Percentiles rank a stretch among this genome's conserved stretches.
These are phyloP conservation scores for Phaeophleospora eucalypticola DNA, from an alignment of 2,329 filamentous ascomycete genomes.

Conservation along the genomic window DNA sequence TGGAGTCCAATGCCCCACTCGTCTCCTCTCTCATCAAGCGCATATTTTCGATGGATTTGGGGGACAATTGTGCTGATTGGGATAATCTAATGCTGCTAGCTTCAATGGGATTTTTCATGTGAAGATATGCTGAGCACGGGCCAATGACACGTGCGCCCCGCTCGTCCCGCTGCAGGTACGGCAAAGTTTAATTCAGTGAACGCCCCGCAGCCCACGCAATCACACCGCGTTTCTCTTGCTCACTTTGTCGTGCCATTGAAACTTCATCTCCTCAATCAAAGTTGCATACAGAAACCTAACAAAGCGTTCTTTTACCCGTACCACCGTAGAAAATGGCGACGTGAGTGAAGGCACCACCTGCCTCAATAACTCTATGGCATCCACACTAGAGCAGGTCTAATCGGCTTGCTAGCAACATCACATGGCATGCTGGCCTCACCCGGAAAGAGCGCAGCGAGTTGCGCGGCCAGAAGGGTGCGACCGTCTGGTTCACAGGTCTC, in stretches of 20 bases:
- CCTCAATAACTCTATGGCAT: neutral
- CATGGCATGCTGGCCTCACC: constrained; percentile 79
- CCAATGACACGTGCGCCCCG: neutral
- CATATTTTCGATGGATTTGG: no score
- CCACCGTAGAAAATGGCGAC: no score
- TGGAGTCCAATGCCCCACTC: no score
- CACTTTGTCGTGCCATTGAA: no score
- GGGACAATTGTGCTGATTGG: no score
- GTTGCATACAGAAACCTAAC: no score
- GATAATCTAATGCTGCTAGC: no score
- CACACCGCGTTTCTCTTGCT: neutral
- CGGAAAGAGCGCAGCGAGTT: constrained; percentile 69
- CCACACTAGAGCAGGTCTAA: constrained; percentile 9
- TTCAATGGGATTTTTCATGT: no score
- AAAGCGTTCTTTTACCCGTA: no score
- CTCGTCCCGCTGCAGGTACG: neutral
- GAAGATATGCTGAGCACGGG: neutral
- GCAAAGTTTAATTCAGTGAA: neutral
- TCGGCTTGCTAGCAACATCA: constrained; percentile 67
- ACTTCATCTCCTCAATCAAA: no score
- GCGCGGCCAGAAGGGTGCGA: constrained; percentile 84
- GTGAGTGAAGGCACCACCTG: constrained; percentile 13
- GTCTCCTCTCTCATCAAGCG: no score
- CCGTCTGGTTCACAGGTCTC: constrained; percentile 96
- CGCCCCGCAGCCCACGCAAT: neutral